Evolutionary conservation across 108 stramenopile genomes (phyloP).

Genomic region (Fistulifera solaris): DNA sequence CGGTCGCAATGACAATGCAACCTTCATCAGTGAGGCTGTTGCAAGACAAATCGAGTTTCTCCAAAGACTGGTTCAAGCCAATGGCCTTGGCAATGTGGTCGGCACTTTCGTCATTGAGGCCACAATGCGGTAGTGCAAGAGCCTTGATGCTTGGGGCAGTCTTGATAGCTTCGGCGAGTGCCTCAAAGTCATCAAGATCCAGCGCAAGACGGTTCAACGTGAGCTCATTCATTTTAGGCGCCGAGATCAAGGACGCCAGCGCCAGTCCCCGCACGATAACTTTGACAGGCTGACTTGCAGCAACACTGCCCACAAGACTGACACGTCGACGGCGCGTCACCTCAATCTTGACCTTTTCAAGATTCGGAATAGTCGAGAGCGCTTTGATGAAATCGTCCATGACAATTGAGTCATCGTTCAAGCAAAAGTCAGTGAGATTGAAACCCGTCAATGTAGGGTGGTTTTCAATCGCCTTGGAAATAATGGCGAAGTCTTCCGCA

Average conservation of each 20-base stretch:
- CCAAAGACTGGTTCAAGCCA: constrained; percentile 5
- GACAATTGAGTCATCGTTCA: constrained; percentile 5
- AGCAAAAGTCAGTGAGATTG: constrained; percentile 2
- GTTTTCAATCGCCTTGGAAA: constrained; percentile 4
- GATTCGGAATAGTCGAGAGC: constrained; percentile 2
- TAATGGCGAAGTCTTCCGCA: constrained; percentile 4
- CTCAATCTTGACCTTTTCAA: constrained; percentile 11
- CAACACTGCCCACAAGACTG: neutral
- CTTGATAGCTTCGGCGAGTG: constrained; percentile 7
- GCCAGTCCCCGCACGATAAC: neutral
- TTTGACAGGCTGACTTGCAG: constrained; percentile 2
- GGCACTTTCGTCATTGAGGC: constrained; percentile 3
- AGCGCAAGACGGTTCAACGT: constrained; percentile 3
- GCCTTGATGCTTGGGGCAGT: constrained; percentile 3
- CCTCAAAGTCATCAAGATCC: constrained; percentile 2
- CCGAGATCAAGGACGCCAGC: constrained; percentile 3
- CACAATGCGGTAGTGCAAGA: constrained; percentile 8
- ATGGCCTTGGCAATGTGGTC: constrained; percentile 1
- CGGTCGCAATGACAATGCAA: constrained; percentile 6
- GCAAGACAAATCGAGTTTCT: constrained; percentile 14
- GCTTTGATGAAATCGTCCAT: constrained; percentile 2
- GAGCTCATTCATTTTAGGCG: constrained; percentile 4
- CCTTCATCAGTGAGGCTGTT: constrained; percentile 10
- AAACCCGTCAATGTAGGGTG: constrained; percentile 3
- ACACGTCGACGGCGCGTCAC: constrained; percentile 3